Percentiles rank a stretch among this genome's conserved stretches.
phyloP scores from a whole-genome alignment of 495 filamentous ascomycete genomes.

The Neurospora discreta region DNA sequence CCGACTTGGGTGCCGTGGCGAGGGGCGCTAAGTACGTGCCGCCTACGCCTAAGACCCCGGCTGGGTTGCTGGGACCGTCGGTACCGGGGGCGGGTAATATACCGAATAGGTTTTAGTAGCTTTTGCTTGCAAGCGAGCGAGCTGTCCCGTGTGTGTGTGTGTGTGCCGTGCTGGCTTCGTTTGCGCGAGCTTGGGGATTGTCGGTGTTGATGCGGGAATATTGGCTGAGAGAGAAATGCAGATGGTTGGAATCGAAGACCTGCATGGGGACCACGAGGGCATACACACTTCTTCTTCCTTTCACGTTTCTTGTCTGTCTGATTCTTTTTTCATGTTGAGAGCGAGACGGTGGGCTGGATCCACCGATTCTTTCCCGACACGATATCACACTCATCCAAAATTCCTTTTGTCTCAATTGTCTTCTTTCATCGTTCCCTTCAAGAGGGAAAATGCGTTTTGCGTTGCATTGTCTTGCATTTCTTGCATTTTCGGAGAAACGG shows the following conservation, averaged over 20 bases:
- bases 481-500: not conserved
- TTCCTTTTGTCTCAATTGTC: not conserved
- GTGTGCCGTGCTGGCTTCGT: not conserved
- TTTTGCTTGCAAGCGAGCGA: not conserved
- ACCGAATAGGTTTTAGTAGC: not conserved
- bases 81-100: not conserved
- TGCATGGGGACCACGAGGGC: not conserved
- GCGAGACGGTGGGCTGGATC: not conserved
- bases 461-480: not conserved
- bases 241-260: not conserved
- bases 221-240: not conserved
- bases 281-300: not conserved
- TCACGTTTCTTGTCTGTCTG: not conserved
- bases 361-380: not conserved
- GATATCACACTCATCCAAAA: not conserved
- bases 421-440: not conserved
- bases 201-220: not conserved
- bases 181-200: not conserved
- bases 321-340: not conserved
- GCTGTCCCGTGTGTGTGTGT: not conserved
- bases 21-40: slow-evolving; percentile 30
- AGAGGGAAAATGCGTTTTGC: not conserved
- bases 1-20: slow-evolving; percentile 37
- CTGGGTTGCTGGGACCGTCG: not conserved
- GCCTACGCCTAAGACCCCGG: not conserved